Evolutionary conservation across 2,329 filamentous ascomycete genomes (phyloP).

Genomic region (Fusarium newnesense): DNA sequence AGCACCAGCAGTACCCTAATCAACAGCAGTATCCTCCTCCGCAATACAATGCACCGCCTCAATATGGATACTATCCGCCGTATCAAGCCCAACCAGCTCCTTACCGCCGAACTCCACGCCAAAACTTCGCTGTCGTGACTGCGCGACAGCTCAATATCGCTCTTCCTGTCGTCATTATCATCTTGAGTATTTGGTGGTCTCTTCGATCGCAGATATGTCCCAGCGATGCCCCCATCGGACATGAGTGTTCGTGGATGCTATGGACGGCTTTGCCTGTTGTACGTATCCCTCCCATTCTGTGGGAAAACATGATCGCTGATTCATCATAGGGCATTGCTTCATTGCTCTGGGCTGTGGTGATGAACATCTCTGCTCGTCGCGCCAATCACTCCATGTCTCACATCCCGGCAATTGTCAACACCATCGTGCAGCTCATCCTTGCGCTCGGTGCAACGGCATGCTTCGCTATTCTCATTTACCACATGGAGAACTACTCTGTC

Average conservation of each 20-base stretch:
- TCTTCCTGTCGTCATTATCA: slow-evolving; percentile 50
- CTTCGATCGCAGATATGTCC: slow-evolving; percentile 35
- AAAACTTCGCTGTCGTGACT: slow-evolving; percentile 17
- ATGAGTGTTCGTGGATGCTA: slow-evolving; percentile 38
- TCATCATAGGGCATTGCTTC: slow-evolving; percentile 25
- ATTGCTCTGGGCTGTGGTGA: slow-evolving; percentile 34
- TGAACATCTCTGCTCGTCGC: slow-evolving; percentile 38
- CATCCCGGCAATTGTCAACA: slow-evolving; percentile 28
- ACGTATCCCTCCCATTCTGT: background rate
- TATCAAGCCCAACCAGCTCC: slow-evolving; percentile 6
- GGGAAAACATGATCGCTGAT: background rate
- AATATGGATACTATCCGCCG: slow-evolving; percentile 20
- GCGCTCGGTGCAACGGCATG: slow-evolving; percentile 37
- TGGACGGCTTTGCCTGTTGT: slow-evolving; percentile 42
- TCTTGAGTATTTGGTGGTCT: slow-evolving; percentile 55
- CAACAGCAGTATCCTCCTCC: slow-evolving; percentile 12
- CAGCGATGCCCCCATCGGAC: slow-evolving; percentile 6
- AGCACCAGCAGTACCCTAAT: background rate
- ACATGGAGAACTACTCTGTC: slow-evolving; percentile 26
- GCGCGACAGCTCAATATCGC: slow-evolving; percentile 38
- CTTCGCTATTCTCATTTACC: slow-evolving; percentile 36
- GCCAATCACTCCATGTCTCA: slow-evolving; percentile 31
- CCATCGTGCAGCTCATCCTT: slow-evolving; percentile 35
- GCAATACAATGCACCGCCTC: slow-evolving; percentile 10
- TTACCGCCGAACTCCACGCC: slow-evolving; percentile 8